Evolutionary conservation across 2,329 filamentous ascomycete species (phyloP).

Genomic region (Leptosphaerulina australis): DNA sequence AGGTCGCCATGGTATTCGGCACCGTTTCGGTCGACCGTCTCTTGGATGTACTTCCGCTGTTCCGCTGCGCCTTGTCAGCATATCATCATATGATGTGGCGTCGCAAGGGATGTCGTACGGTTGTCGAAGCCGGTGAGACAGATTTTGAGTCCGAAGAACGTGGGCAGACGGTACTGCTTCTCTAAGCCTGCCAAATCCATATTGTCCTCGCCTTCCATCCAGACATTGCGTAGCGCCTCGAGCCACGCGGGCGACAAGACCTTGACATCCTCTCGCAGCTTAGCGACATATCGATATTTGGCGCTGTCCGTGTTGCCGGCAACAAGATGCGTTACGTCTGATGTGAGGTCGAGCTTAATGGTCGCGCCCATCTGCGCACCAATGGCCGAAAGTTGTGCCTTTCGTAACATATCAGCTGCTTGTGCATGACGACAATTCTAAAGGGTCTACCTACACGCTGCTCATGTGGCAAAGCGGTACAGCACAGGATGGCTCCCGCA

Average conservation of each 20-base stretch:
- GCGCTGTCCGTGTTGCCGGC: conserved; percentile 87
- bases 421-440: neutral
- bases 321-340: conserved; percentile 91
- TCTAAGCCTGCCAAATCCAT: conserved; percentile 76
- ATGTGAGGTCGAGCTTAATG: conserved; percentile 91
- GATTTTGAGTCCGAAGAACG: conserved; percentile 67
- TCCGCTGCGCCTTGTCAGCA: conserved; percentile 56
- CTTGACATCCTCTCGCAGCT: conserved; percentile 82
- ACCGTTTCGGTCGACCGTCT: conserved; percentile 71
- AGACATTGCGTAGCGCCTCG: conserved; percentile 75
- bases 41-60: conserved; percentile 72
- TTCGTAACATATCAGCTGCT: conserved; percentile 9
- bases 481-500: conserved; percentile 77
- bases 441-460: conserved; percentile 64
- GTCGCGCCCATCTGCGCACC: conserved; percentile 82
- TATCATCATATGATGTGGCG: neutral
- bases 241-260: conserved; percentile 86
- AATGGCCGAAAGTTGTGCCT: conserved; percentile 65
- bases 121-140: conserved; percentile 75
- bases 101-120: conserved; percentile 48
- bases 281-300: conserved; percentile 95
- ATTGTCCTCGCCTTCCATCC: conserved; percentile 78
- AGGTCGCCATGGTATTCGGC: conserved; percentile 88
- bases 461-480: conserved; percentile 82
- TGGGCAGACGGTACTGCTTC: conserved; percentile 65